Conservation (phyloP, 805 yeast genomes). For the Cyberlindnera subsufficiens region DNA sequence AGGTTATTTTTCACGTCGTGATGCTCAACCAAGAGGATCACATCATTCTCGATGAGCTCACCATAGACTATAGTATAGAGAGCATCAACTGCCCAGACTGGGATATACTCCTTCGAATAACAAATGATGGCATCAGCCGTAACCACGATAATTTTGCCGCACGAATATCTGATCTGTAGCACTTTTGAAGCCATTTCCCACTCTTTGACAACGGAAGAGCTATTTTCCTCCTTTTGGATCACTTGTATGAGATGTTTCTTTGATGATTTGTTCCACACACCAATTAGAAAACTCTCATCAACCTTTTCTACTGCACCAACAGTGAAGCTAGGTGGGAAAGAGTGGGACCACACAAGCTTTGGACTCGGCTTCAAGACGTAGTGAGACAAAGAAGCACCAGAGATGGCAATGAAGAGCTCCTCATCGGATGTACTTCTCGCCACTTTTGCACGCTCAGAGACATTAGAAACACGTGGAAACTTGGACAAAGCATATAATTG, state of each 20-base stretch:
- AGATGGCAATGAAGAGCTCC: slow-evolving; percentile 21
- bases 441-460: slow-evolving; percentile 11
- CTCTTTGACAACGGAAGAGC: slow-evolving; percentile 19
- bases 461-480: slow-evolving; percentile 21
- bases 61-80: slow-evolving; percentile 14
- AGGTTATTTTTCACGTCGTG: slow-evolving; percentile 10
- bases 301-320: slow-evolving; percentile 25
- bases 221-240: slow-evolving; percentile 16
- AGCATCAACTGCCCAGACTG: slow-evolving; percentile 11
- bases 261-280: slow-evolving; percentile 16
- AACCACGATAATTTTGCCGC: slow-evolving; percentile 8
- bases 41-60: slow-evolving; percentile 14
- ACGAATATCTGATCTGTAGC: slow-evolving; percentile 3
- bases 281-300: slow-evolving; percentile 9
- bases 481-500: slow-evolving; percentile 19
- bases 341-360: slow-evolving; percentile 45
- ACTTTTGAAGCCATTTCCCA: slow-evolving; percentile 8
- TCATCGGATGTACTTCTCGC: slow-evolving; percentile 10
- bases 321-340: slow-evolving; percentile 38
- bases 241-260: slow-evolving; percentile 15
- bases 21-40: slow-evolving; percentile 12
- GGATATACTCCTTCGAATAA: slow-evolving; percentile 1
- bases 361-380: slow-evolving; percentile 47
- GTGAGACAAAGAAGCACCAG: slow-evolving; percentile 24
- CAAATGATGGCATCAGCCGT: slow-evolving; percentile 6